Evolutionary conservation across 2,329 filamentous ascomycete genomes (phyloP).

Genomic region (Cordyceps pruinosa): DNA sequence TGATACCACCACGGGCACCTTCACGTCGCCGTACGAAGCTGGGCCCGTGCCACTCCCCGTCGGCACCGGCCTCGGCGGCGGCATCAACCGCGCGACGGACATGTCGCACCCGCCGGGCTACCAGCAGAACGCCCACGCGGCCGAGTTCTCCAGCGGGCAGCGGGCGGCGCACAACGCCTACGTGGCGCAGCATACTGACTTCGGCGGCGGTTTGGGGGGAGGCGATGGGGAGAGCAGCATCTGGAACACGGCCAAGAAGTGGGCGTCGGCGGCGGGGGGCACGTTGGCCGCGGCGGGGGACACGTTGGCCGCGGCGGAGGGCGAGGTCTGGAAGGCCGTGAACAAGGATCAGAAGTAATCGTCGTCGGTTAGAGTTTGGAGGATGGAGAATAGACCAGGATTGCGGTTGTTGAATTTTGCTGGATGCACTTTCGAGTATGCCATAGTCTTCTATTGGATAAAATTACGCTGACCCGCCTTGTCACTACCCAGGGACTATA

Average conservation of each 20-base stretch:
- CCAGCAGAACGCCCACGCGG: conserved; percentile 47
- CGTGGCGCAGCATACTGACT: conserved; percentile 20
- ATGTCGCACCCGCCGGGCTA: conserved; percentile 48
- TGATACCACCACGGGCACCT: conserved; percentile 18
- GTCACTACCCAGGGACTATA: no score
- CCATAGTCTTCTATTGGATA: no score
- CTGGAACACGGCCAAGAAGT: conserved; percentile 30
- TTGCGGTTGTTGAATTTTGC: no score
- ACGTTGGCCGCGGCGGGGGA: no score
- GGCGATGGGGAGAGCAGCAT: conserved; percentile 42
- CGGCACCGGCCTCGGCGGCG: conserved; percentile 8
- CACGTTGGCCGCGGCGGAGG: conserved; percentile 51
- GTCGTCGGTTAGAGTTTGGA: no score
- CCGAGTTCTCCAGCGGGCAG: conserved; percentile 44
- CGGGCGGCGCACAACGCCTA: conserved; percentile 32
- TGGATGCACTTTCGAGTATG: no score
- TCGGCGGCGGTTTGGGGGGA: conserved; percentile 17
- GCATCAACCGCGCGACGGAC: conserved; percentile 21
- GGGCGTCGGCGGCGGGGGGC: conserved; percentile 50
- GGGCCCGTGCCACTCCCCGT: conserved; percentile 10
- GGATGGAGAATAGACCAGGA: no score
- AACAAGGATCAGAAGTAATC: conserved; percentile 46
- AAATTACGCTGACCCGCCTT: no score
- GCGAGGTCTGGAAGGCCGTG: conserved; percentile 56
- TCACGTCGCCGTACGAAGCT: conserved; percentile 5